These are phyloP conservation scores for Talaromyces sp. DNA, from an alignment of 2,329 filamentous ascomycete genomes.

Conservation along the genomic window DNA sequence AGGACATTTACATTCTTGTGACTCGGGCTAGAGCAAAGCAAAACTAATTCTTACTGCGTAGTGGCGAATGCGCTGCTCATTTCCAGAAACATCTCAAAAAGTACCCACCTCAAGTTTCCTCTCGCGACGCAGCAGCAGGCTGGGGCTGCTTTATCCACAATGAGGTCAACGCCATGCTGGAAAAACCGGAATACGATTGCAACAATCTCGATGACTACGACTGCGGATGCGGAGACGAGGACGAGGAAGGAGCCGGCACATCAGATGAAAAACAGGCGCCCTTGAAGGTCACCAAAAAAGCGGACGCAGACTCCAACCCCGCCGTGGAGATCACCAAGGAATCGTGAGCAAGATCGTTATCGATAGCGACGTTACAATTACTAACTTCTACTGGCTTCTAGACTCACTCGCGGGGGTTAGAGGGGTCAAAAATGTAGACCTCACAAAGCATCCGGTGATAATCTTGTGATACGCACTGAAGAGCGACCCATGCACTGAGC, in stretches of 20 bases:
- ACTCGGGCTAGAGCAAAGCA: conserved; percentile 4
- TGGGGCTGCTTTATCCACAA: conserved; percentile 65
- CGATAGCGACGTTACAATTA: not conserved
- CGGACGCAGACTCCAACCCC: conserved; percentile 15
- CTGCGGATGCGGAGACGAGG: conserved; percentile 58
- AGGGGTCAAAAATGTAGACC: not conserved
- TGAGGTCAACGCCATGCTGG: conserved; percentile 57
- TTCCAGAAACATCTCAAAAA: conserved; percentile 56
- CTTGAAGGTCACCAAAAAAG: conserved; percentile 10
- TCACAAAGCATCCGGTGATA: not conserved
- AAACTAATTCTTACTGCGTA: conserved; percentile 17
- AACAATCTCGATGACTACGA: conserved; percentile 62
- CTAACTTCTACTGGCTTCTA: conserved; percentile 1
- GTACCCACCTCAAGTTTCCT: conserved; percentile 59
- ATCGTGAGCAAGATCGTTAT: conserved; percentile 21
- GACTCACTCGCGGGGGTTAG: conserved; percentile 13
- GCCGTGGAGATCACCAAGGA: conserved; percentile 32
- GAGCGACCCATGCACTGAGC: not conserved
- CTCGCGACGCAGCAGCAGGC: conserved; percentile 55
- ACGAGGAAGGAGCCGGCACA: conserved; percentile 22
- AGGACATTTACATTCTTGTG: conserved; percentile 12
- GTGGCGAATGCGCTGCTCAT: conserved; percentile 60
- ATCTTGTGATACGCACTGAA: conserved; percentile 5
- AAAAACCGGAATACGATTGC: conserved; percentile 59
- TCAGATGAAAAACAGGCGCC: conserved; percentile 6